These are phyloP conservation scores for Pistacia integerrima DNA, from an alignment of 345 rosid species.

Conservation along the genomic window DNA sequence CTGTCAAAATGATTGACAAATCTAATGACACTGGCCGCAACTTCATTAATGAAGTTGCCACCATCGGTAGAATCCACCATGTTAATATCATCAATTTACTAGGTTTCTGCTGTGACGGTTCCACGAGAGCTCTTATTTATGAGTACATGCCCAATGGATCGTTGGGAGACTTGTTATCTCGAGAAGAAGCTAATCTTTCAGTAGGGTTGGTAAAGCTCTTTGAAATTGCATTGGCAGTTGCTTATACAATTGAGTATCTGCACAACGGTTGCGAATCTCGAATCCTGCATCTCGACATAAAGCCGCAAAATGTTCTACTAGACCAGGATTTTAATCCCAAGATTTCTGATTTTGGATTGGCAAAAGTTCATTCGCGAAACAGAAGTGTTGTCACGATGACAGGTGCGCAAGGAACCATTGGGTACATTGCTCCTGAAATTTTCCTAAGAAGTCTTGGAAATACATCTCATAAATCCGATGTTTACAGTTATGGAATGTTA, in stretches of 20 bases:
- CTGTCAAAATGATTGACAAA: constrained; percentile 27
- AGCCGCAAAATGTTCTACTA: constrained; percentile 36
- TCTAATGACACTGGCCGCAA: constrained; percentile 6
- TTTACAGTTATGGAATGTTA: constrained; percentile 42
- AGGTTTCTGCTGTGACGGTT: constrained; percentile 32
- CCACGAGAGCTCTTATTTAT: constrained; percentile 23
- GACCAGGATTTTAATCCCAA: constrained; percentile 35
- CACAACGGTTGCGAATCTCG: constrained; percentile 34
- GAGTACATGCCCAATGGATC: constrained; percentile 40
- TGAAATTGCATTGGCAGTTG: constrained; percentile 33
- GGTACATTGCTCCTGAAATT: constrained; percentile 42
- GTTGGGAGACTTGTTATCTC: constrained; percentile 22
- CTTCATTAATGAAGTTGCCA: constrained; percentile 34
- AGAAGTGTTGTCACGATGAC: constrained; percentile 28
- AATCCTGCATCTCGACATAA: constrained; percentile 42
- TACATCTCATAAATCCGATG: constrained; percentile 35
- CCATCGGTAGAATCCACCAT: constrained; percentile 36
- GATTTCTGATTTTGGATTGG: constrained; percentile 42
- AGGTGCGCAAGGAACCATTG: constrained; percentile 32
- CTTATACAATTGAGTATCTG: constrained; percentile 36
- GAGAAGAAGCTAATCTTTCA: constrained; percentile 10
- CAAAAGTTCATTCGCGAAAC: constrained; percentile 31
- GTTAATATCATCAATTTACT: constrained; percentile 27
- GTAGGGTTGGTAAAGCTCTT: constrained; percentile 12
- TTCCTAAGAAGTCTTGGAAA: constrained; percentile 40